phyloP scores from a whole-genome alignment of 345 rosid species.

The Hevea brasiliensis region DNA sequence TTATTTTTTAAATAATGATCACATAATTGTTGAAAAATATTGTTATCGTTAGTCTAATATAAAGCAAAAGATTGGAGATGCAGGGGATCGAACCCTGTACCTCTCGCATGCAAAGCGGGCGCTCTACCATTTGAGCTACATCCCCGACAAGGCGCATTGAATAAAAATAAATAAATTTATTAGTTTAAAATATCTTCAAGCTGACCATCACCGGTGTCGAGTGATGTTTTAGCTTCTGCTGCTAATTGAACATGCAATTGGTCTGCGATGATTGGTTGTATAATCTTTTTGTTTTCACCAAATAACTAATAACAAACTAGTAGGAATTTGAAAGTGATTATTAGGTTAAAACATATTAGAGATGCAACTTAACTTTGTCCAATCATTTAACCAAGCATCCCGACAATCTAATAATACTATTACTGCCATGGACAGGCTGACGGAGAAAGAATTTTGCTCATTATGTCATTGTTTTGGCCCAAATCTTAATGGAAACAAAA shows the following conservation, averaged over 20 bases:
- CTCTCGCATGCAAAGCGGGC: slow-evolving; percentile 97
- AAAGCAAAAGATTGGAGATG: slow-evolving; percentile 60
- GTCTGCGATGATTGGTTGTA: neutral
- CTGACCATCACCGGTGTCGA: too few species aligned
- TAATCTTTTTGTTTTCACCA: neutral
- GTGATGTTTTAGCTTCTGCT: too few species aligned
- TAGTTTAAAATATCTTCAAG: too few species aligned
- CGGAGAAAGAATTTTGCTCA: neutral
- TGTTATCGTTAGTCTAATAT: too few species aligned
- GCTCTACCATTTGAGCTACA: slow-evolving; percentile 98
- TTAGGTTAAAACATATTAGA: neutral
- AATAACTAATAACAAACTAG: neutral
- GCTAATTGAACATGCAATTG: neutral
- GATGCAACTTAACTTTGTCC: neutral
- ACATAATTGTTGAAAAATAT: too few species aligned
- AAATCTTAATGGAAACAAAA: neutral
- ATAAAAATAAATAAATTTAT: too few species aligned
- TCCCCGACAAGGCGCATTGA: too few species aligned
- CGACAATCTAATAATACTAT: neutral
- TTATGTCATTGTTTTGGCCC: neutral
- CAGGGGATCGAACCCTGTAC: slow-evolving; percentile 90
- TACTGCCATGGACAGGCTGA: neutral
- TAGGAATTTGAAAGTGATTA: neutral
- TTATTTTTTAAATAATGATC: too few species aligned
- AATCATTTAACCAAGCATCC: neutral